Conservation (phyloP, 169 alveolate genomes). For the Cryptosporidium meleagridis region DNA sequence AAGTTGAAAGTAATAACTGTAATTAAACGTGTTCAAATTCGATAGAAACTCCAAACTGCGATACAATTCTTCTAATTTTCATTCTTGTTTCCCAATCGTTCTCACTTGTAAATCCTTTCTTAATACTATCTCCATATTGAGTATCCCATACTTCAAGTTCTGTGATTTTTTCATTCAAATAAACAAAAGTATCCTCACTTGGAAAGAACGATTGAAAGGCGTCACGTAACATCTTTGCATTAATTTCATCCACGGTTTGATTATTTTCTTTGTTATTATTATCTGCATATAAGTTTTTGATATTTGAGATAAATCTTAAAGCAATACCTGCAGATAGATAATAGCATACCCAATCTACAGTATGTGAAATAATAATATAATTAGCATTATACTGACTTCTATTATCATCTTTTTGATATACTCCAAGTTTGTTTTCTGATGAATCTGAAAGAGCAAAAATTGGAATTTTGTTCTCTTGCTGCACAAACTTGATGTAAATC, state of each 20-base stretch:
- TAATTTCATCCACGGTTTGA: neutral
- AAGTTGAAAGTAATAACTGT: neutral
- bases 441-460: constrained; percentile 59
- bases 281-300: neutral
- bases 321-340: constrained; percentile 60
- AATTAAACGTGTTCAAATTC: constrained; percentile 26
- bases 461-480: constrained; percentile 26
- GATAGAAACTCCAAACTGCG: constrained; percentile 45
- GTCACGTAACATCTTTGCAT: constrained; percentile 2
- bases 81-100: constrained; percentile 70
- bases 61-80: constrained; percentile 64
- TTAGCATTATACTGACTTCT: constrained; percentile 47
- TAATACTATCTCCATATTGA: constrained; percentile 29
- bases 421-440: constrained; percentile 47
- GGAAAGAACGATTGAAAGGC: constrained; percentile 37
- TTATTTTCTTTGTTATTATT: neutral
- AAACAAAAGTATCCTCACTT: constrained; percentile 27
- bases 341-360: constrained; percentile 65
- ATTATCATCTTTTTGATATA: constrained; percentile 44
- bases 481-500: constrained; percentile 10
- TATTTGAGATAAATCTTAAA: constrained; percentile 13
- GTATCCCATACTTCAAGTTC: constrained; percentile 74
- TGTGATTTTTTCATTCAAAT: constrained; percentile 37
- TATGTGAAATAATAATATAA: constrained; percentile 46
- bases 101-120: constrained; percentile 58